Base-by-base conservation (phyloP, 306 rosid species). In the Neltuma alba region DNA sequence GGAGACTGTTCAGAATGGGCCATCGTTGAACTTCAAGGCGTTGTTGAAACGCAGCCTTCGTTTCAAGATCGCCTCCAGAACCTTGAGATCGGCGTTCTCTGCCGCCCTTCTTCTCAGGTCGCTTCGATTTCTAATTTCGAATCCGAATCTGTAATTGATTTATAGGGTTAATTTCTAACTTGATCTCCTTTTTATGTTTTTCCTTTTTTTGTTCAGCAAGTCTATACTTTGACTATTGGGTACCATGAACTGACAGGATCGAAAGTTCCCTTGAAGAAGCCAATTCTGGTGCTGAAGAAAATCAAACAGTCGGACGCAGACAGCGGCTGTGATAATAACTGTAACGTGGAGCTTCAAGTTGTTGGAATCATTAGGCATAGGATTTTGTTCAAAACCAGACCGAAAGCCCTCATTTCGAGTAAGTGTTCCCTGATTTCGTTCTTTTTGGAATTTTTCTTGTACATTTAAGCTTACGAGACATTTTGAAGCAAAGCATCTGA, bases 231-330 rank as follows among this genome's bases (percentile, higher is more conserved):
- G 70, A 91, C 92, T 6, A 77, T 95, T 52, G 99, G 97, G 64
- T 95, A 92, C 75, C 99, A 95, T 47, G 98, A 95, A 77, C 77
- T 95, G 88, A 83, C 92, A 14, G 99, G 99, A 74, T 86, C 90
- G 14, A 95, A 91, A 77, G 83, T 90, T 60, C 75, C 94, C 33
- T 79, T 95, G 72, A 95, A 89, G 90, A 95, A 95, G 79, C 98
- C 99, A 9, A 27, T 85, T 76, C 72, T 93, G 85, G 98, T 93
- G 78, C 84, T 95, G 76, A 88, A 86, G 90, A 95, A 93, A 88
- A 80, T 69, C n/a, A 89, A 76, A 83, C 84, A 27, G 38, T 20
- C 52, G 2, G 80, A 81, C 25, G 80, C 47, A 67, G 81, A 57
- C n/a, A 57, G 48, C 70, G 74, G 16, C 21, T 37, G 12, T 2